Conservation (phyloP, 305 asterid genomes). For the Striga hermonthica region DNA sequence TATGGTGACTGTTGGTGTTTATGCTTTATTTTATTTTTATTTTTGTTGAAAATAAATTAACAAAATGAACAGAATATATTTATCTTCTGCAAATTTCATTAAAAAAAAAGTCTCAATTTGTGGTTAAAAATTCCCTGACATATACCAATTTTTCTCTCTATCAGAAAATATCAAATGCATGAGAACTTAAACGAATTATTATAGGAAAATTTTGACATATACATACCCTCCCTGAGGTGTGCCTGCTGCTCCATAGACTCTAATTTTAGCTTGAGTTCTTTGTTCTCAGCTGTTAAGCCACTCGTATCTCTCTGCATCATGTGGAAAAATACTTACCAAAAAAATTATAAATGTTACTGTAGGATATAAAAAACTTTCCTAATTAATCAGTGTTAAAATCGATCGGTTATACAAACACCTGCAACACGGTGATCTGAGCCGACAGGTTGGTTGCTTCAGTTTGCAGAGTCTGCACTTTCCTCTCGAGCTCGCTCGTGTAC, state of each 20-base stretch:
- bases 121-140: background rate
- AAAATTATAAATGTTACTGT: no score
- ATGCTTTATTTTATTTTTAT: no score
- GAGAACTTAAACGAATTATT: background rate
- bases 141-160: background rate
- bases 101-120: background rate
- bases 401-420: slow-evolving; percentile 35
- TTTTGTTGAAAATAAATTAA: no score
- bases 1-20: no score
- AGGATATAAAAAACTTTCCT: no score
- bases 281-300: slow-evolving; percentile 70
- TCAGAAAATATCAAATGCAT: background rate
- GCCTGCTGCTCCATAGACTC: slow-evolving; percentile 76
- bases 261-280: slow-evolving; percentile 69
- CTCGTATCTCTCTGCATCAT: slow-evolving; percentile 62
- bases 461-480: slow-evolving; percentile 80
- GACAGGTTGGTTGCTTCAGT: slow-evolving; percentile 76
- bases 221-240: slow-evolving; percentile 73
- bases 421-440: slow-evolving; percentile 70
- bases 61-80: no score
- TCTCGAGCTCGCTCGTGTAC: slow-evolving; percentile 76
- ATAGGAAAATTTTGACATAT: background rate
- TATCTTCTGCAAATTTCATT: no score
- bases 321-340: background rate
- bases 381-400: background rate